Base-by-base conservation (phyloP, 2,329 filamentous ascomycete species). In the Coccinonectria pachysandricola region DNA sequence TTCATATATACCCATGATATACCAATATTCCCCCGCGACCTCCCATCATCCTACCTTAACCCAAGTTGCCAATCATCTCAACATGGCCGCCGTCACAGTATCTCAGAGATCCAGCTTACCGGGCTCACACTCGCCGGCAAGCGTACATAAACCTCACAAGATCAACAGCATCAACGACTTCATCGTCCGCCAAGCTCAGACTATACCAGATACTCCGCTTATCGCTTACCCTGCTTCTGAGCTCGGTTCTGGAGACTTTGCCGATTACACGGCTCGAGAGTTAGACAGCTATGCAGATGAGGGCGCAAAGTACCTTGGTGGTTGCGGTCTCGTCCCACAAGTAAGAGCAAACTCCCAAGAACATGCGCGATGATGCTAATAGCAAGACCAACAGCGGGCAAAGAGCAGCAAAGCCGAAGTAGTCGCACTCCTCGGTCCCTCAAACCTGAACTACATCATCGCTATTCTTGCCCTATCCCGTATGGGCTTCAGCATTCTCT, bases 381-480 rank as follows among this genome's bases (percentile, higher is more conserved):
- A n/a, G n/a, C n/a, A n/a, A n/a, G n/a, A n/a, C n/a, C n/a, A n/a
- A n/a, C 8, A 14, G 15, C 19, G 15, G 5, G 17, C 24, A 6
- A 17, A 19, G 10, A 31, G 25, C 18, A 23, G 23, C 4, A 34
- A 29, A 21, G 22, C 32, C 8, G 20, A 29, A 15, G 53, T 71
- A 17, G 63, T 60, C 1, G 43, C 16, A 3, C 15, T 73, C 6
- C 48, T 73, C 6, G 65, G 62, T 2, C 54, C 58, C 1, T 70
- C 66, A 1, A 62, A 63, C 32, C 52, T 74, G 10, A 62, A 68
- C 27, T 68, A 68, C 30, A 53, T 71, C 20, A 50, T 72, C 14
- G 61, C 64, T 4, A 50, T 68, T 19, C 54, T 72, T 23, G 68
- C 65, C 1, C 39, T 75, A 21, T 60, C 60, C 11, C 60, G 65